Conservation (phyloP, 345 rosid genomes). For the Gossypium australe region DNA sequence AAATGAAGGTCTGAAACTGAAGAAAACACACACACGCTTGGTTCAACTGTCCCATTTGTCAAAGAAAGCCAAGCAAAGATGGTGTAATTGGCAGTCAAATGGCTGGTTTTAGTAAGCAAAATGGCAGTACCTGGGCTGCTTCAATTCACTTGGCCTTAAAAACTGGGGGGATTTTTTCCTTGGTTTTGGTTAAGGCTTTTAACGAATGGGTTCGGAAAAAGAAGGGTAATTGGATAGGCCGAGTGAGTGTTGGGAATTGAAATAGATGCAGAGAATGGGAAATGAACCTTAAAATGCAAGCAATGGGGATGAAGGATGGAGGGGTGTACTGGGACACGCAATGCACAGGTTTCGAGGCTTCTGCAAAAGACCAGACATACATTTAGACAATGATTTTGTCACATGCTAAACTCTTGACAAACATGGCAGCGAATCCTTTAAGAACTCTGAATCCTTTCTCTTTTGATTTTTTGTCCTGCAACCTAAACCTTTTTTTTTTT, state of each 20-base stretch:
- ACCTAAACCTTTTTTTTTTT: neutral
- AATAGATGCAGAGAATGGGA: neutral
- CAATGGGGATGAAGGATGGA: slow-evolving; percentile 9
- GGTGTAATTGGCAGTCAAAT: neutral
- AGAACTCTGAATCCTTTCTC: neutral
- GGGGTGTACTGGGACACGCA: slow-evolving; percentile 14
- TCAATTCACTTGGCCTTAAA: neutral
- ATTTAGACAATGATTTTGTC: slow-evolving; percentile 12
- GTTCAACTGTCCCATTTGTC: neutral
- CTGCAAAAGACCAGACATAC: neutral
- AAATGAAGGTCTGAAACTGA: neutral
- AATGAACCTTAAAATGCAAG: slow-evolving; percentile 27
- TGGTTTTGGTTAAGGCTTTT: neutral
- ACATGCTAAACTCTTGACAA: neutral
- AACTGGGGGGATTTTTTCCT: neutral
- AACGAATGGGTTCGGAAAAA: neutral
- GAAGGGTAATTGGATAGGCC: neutral
- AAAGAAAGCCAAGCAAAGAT: neutral
- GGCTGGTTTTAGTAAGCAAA: neutral
- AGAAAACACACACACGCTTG: neutral
- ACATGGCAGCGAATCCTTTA: slow-evolving; percentile 1
- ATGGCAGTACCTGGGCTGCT: neutral
- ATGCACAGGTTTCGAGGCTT: slow-evolving; percentile 17
- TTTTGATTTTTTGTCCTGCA: neutral
- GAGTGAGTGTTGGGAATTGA: neutral